Conservation (phyloP, 1,139 yeast species). For the Candida mesenterica region DNA sequence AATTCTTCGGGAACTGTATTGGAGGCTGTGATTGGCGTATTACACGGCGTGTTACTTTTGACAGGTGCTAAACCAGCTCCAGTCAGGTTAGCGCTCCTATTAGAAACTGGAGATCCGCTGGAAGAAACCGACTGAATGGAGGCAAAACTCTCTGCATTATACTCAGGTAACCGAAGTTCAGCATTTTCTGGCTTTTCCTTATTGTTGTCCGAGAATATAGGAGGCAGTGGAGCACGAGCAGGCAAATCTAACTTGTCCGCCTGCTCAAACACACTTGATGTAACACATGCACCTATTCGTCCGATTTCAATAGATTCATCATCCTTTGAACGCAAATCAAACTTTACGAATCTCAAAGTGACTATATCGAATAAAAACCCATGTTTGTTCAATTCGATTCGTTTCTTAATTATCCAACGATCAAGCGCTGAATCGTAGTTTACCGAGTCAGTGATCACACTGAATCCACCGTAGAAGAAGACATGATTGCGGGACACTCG, state of each 20-base stretch:
- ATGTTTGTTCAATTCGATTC: conserved; percentile 31
- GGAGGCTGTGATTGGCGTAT: background rate
- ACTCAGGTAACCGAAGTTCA: conserved; percentile 2
- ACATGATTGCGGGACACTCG: conserved; percentile 35
- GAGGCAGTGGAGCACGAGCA: conserved; percentile 22
- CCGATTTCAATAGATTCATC: conserved; percentile 9
- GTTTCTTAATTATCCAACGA: conserved; percentile 39
- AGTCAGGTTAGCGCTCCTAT: background rate
- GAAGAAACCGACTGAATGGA: conserved; percentile 3
- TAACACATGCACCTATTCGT: conserved; percentile 15
- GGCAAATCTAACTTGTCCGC: conserved; percentile 8
- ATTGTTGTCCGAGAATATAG: conserved; percentile 16
- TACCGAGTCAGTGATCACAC: conserved; percentile 24
- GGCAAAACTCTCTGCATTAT: conserved; percentile 1
- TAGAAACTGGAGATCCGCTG: conserved; percentile 1
- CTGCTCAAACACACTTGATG: conserved; percentile 19
- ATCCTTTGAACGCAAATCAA: conserved; percentile 22
- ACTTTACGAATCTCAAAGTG: conserved; percentile 32
- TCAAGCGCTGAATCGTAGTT: conserved; percentile 23
- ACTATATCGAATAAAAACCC: conserved; percentile 38
- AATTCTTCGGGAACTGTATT: background rate
- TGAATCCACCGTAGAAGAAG: conserved; percentile 45
- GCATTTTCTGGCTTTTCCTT: background rate
- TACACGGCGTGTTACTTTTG: background rate
- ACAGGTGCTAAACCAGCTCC: too few species aligned